Base-by-base conservation (phyloP, 2,329 filamentous ascomycete species). In the Diaporthe velutina region DNA sequence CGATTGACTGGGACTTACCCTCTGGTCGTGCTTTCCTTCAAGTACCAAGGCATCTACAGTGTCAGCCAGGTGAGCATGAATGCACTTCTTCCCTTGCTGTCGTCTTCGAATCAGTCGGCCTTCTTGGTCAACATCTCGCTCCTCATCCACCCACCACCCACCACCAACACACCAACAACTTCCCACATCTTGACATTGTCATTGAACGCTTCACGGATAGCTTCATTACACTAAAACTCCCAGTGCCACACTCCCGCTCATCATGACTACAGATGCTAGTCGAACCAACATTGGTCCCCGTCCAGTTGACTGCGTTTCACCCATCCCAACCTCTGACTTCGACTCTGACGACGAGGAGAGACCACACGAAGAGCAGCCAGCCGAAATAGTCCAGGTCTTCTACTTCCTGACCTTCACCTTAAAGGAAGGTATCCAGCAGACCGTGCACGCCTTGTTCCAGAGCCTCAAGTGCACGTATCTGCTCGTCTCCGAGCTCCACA, bases 321-420 rank as follows among this genome's bases (percentile, higher is more conserved):
- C 45, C 50, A 30, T 15, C 15, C 35, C 70, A 25, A 17, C 13
- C 48, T n/a, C 38, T 33, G 35, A 72, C 57, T 12, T 17, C 17
- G 33, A 40, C 40, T 19, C 17, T 8, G 55, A 38, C 42, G 10
- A 13, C 70, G 38, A 50, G 28, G 57, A 33, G 12, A 19, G 48
- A 6, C 48, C 22, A 54, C 19, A 25, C 33, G 30, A 42, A 42
- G 42, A 28, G 22, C 30, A 70, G 35, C 64, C 19, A 42, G 30
- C 54, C 17, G 35, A 55, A 3, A 57, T 74, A 40, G 45, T 8
- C 22, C 60, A 78, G 25, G 76, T 80, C 64, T 71, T 80, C 7
- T 77, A 76, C 6, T 81, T 82, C 61, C 70, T 81, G 3, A 74
- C 75, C 15, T 81, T 80, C 70, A 73, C 77, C 22, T 28, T 74